These are phyloP conservation scores for Colletotrichum gloeosporioides DNA, from an alignment of 2,329 filamentous ascomycete species.

Conservation along the genomic window DNA sequence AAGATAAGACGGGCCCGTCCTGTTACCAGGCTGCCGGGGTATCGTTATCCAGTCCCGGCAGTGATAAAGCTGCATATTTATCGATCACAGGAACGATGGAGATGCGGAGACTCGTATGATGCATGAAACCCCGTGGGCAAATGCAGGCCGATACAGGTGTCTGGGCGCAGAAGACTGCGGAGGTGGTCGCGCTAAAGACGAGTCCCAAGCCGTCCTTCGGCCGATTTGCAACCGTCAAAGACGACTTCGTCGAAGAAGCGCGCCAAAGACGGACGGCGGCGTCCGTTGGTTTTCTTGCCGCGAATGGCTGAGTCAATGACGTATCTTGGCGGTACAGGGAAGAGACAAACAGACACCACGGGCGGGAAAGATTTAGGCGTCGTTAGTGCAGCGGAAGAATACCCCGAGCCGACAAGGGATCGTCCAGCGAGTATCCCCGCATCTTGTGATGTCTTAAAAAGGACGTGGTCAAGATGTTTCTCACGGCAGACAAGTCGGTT, in stretches of 20 bases:
- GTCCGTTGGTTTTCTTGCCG: background rate
- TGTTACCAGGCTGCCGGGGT: too few species aligned
- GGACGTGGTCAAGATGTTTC: background rate
- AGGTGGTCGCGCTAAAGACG: background rate
- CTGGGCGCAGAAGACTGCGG: background rate
- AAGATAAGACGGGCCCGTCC: conserved; percentile 21
- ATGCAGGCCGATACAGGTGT: background rate
- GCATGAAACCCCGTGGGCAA: background rate
- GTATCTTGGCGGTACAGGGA: background rate
- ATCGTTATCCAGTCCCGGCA: background rate
- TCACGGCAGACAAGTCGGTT: rapidly evolving
- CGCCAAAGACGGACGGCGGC: background rate
- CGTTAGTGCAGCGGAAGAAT: background rate
- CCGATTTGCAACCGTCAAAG: background rate
- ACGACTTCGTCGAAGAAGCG: background rate
- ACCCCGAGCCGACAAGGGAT: background rate
- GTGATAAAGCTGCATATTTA: background rate
- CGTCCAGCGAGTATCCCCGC: background rate
- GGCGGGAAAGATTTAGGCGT: background rate
- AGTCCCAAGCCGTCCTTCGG: background rate
- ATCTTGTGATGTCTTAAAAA: background rate
- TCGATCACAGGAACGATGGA: background rate
- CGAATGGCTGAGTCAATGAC: background rate
- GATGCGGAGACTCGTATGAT: background rate
- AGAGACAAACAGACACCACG: background rate